A percentile compares a stretch with the other conserved stretches of the same genome.
These are phyloP conservation scores for Aegilops sharonensis DNA, from an alignment of 176 grass and related monocot genomes.

Conservation along the genomic window DNA sequence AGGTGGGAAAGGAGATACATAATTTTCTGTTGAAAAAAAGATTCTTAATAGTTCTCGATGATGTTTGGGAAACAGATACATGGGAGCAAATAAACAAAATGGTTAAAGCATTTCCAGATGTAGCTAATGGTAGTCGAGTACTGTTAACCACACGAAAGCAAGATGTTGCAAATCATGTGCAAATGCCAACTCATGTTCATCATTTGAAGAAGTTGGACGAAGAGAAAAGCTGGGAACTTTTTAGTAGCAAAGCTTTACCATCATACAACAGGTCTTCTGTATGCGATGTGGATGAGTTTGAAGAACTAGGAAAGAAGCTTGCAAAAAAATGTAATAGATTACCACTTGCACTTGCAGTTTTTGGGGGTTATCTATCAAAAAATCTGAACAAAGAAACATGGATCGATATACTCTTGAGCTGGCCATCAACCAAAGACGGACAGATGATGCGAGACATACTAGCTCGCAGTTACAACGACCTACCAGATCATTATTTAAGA, in stretches of 20 bases:
- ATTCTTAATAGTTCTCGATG: neutral
- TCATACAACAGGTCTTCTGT: neutral
- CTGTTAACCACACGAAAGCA: neutral
- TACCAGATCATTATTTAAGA: conserved; percentile 1
- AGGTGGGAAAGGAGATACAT: neutral
- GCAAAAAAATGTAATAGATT: conserved; percentile 9
- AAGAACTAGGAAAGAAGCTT: neutral
- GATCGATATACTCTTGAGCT: neutral
- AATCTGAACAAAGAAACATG: neutral
- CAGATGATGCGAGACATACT: neutral
- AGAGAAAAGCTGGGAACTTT: neutral
- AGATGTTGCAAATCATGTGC: neutral
- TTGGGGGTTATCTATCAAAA: neutral
- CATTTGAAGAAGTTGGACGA: neutral
- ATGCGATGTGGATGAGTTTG: neutral
- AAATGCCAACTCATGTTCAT: conserved; percentile 3
- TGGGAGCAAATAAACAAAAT: neutral
- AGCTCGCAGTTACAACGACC: conserved; percentile 11
- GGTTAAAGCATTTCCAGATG: neutral
- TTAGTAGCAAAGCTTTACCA: conserved; percentile 8
- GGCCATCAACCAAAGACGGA: neutral
- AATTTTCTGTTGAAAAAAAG: neutral
- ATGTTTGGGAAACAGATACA: neutral
- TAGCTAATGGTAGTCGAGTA: neutral
- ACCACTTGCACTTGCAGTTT: neutral